These are phyloP conservation scores for Suillus paluster DNA, from an alignment of 768 basidiomycete genomes.

Conservation along the genomic window DNA sequence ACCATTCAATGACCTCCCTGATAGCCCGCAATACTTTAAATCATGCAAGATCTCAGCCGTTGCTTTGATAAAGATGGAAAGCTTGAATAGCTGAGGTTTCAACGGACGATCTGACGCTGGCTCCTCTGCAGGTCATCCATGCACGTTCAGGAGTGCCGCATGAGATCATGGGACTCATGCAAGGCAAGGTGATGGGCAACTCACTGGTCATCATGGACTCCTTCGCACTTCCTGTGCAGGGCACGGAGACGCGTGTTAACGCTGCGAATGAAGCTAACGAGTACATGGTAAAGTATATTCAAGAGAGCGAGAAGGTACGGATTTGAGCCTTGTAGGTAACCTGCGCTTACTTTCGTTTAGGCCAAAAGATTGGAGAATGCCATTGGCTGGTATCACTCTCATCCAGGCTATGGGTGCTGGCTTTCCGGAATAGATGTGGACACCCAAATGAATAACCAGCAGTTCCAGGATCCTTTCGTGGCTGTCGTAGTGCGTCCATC, in stretches of 20 bases:
- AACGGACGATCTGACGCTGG: slow-evolving; percentile 12
- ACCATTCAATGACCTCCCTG: not conserved
- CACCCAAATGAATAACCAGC: slow-evolving; percentile 95
- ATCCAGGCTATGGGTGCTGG: slow-evolving; percentile 99
- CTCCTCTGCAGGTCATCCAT: slow-evolving; percentile 82
- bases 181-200: slow-evolving; percentile 87
- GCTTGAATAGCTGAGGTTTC: slow-evolving; percentile 10
- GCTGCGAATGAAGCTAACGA: slow-evolving; percentile 95
- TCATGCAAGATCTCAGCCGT: slow-evolving; percentile 95
- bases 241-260: slow-evolving; percentile 97
- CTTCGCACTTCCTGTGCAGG: slow-evolving; percentile 96
- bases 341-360: slow-evolving; percentile 39
- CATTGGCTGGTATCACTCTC: slow-evolving; percentile 98
- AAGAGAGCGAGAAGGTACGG: slow-evolving; percentile 75
- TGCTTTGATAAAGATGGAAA: slow-evolving; percentile 93
- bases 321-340: slow-evolving; percentile 4
- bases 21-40: slow-evolving; percentile 81
- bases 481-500: slow-evolving; percentile 82
- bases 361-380: slow-evolving; percentile 85
- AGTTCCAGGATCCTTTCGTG: slow-evolving; percentile 94
- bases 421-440: slow-evolving; percentile 98
- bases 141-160: slow-evolving; percentile 96
- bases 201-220: slow-evolving; percentile 91
- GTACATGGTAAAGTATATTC: slow-evolving; percentile 96
- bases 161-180: slow-evolving; percentile 99